Evolutionary conservation across 192 early-diverging fungal genomes (phyloP).

Genomic region (Radiomyces spectabilis): DNA sequence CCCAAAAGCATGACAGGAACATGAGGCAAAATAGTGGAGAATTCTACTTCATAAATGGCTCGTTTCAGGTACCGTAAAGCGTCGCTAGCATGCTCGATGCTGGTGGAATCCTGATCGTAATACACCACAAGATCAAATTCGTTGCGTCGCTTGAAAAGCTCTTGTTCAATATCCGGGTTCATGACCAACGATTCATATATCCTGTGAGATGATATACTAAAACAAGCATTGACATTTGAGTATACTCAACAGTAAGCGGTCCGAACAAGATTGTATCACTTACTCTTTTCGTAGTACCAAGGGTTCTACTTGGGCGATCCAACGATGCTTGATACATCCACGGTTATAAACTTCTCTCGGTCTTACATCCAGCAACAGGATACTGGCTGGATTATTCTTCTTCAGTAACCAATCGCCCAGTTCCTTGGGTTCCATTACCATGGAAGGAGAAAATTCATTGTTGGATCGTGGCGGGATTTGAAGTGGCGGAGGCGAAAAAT

Average conservation of each 20-base stretch:
- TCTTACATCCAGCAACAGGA: slow-evolving; percentile 75
- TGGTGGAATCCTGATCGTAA: slow-evolving; percentile 53
- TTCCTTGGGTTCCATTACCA: slow-evolving; percentile 28
- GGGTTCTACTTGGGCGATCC: slow-evolving; percentile 74
- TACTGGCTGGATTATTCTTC: slow-evolving; percentile 23
- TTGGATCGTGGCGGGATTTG: slow-evolving; percentile 13
- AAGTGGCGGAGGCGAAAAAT: background rate
- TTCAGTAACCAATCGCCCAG: slow-evolving; percentile 31
- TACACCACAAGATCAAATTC: slow-evolving; percentile 70
- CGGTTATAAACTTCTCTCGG: slow-evolving; percentile 56
- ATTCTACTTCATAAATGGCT: slow-evolving; percentile 60
- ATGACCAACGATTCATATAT: slow-evolving; percentile 52
- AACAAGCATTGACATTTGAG: background rate
- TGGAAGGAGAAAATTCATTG: slow-evolving; percentile 16
- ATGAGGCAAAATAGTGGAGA: slow-evolving; percentile 37
- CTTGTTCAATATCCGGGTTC: slow-evolving; percentile 47
- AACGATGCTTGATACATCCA: slow-evolving; percentile 60
- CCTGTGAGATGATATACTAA: slow-evolving; percentile 38
- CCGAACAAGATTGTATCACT: slow-evolving; percentile 1
- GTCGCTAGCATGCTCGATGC: slow-evolving; percentile 17
- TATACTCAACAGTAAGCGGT: slow-evolving; percentile 1
- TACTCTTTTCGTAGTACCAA: slow-evolving; percentile 49
- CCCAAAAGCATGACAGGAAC: slow-evolving; percentile 68
- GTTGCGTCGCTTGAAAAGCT: slow-evolving; percentile 55
- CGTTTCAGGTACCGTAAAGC: slow-evolving; percentile 37